These are phyloP conservation scores for Leccinum variicolor DNA, from an alignment of 768 basidiomycete species.

Conservation along the genomic window DNA sequence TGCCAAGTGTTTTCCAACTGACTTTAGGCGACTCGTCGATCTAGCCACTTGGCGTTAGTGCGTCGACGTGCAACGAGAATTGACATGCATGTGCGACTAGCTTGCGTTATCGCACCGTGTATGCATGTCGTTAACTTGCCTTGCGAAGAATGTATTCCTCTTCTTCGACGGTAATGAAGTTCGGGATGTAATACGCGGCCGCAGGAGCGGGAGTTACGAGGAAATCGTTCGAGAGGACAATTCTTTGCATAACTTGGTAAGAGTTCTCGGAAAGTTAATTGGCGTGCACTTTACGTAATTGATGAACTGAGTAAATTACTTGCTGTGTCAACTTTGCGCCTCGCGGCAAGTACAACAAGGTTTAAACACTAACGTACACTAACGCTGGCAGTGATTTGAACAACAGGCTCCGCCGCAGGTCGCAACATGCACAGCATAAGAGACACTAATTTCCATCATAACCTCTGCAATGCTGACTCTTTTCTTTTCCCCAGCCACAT, in stretches of 20 bases:
- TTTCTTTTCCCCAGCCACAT: background rate
- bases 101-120: background rate
- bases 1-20: conserved; percentile 67
- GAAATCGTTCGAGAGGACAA: conserved; percentile 7
- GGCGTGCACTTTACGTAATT: background rate
- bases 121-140: conserved; percentile 36
- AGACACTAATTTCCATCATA: background rate
- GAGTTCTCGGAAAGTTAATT: background rate
- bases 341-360: conserved; percentile 1
- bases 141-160: conserved; percentile 77
- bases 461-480: background rate
- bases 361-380: background rate
- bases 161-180: conserved; percentile 75
- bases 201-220: conserved; percentile 27
- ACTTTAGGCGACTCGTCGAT: conserved; percentile 75
- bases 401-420: background rate
- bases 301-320: conserved; percentile 1
- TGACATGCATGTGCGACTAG: background rate
- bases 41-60: conserved; percentile 38
- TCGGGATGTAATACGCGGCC: conserved; percentile 66
- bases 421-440: background rate
- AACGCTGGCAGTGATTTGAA: background rate
- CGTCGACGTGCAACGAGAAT: conserved; percentile 2
- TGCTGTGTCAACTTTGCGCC: background rate
- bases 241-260: conserved; percentile 9